Base-by-base conservation (phyloP, 495 filamentous ascomycete genomes). In the Glarea lozoyensis region DNA sequence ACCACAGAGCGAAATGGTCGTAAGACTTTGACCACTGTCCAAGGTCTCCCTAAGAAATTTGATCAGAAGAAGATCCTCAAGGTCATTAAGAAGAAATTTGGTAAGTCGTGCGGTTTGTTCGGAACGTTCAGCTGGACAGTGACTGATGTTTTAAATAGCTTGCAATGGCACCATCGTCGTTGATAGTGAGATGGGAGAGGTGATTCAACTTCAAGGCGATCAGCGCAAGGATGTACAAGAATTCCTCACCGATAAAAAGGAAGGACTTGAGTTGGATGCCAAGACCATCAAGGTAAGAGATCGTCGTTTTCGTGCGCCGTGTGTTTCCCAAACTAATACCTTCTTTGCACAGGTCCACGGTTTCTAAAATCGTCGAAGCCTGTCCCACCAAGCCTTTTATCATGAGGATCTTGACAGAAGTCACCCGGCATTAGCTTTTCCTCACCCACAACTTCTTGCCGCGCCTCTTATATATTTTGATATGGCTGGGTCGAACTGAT, bases 161-260 rank as follows among this genome's bases (percentile, higher is more conserved):
- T 98, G 92, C 88, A 98, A 98, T 97, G 92, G 92, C 79, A 98
- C 92, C 70, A 94, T 97, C 71, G 89, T 98, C 67, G 81, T 79
- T 58, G 90, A 96, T 67, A 76, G 73, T 54, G 88, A 96, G 74
- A 94, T 96, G 88, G 92, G 92, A 62, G 89, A 97, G 76, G 92
- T 98, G 84, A 97, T 98, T 58, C 92, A 98, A 74, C 78, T 98
- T 57, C 92, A 98, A 68, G 92, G 92, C 55, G 92, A 98, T 67
- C 92, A 98, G 73, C 90, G 92, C 67, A 90, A 93, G 64, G 88
- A 95, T 77, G 88, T 96, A 59, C 85, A 89, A 66, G 88, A 97
- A 60, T 98, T 97, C 72, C 79, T 97, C 68, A 80, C 79, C 69
- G 84, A 94, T 69, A 88, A 94, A 75, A 86, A 89, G 62, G 84